Evolutionary conservation across 345 rosid genomes (phyloP), one percentile per base, ranked within the genome.

Genomic region (Hibiscus trionum): DNA sequence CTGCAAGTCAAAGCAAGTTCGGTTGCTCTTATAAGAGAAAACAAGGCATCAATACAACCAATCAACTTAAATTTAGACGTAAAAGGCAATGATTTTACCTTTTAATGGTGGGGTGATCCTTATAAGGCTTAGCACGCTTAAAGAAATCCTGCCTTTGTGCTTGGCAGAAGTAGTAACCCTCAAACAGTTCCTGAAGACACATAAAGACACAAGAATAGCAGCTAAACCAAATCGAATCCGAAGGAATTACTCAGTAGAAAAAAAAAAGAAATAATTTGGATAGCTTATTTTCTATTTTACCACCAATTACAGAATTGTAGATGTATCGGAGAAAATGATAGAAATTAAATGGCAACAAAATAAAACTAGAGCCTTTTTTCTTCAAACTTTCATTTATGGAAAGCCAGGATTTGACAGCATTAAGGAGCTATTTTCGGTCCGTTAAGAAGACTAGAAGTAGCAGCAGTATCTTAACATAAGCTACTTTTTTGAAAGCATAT

Each of bases 121-220:
- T 88, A 69, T 90, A 86, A 71, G 98, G 97, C 81, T 86, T 88
- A 55, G 97, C 93, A 74, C 91, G 84, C 70, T 77, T 79, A 77
- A 94, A 84, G 76, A 67, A 90, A 73, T 90, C 97, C 76, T 94
- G 93, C 80, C 92, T 86, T 78, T 94, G 98, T 17, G 97, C 97
- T 86, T 94, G 97, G 78, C 97, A 94, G 76, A 94, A 94, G 87
- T 94, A 94, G 85, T 87, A 86, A 55, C 97, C 96, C 75, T 94
- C 98, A 78, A 94, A 94, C 37, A 94, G 90, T 79, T 94, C 98
- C 97, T 94, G 82, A 35, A 70, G 9, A 70, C 21, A 53, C 61
- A 65, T 33, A 69, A 35, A 55, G 19, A 59, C 29, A 74, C 33
- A 65, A 37, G 62, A 11, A 27, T 9, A 1, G 24, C 42, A 76